Evolutionary conservation across 257 asterid genomes (phyloP).

Genomic region (Ophiorrhiza pumila): DNA sequence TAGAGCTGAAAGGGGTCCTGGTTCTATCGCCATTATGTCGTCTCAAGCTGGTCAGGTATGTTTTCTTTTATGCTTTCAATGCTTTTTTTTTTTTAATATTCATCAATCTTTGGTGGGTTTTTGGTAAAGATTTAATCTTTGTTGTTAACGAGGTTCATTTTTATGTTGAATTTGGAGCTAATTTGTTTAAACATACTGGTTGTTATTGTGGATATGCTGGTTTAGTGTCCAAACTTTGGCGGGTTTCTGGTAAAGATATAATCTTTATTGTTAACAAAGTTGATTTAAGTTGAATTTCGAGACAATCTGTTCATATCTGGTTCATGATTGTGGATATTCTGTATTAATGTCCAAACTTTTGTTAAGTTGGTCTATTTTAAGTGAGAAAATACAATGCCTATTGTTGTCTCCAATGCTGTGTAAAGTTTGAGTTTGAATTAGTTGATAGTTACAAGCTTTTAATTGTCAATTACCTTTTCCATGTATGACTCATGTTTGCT

Average conservation of each 20-base stretch:
- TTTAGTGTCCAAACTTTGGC: neutral
- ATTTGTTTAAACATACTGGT: neutral
- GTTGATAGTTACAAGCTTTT: neutral
- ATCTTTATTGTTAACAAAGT: neutral
- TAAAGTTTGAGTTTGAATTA: neutral
- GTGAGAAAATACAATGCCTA: neutral
- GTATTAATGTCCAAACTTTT: no score
- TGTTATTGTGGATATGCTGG: neutral
- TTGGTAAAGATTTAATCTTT: neutral
- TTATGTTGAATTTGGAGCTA: neutral
- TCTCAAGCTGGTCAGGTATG: slow-evolving; percentile 98
- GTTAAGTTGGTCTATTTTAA: no score
- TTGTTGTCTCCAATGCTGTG: neutral
- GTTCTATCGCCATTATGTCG: slow-evolving; percentile 83
- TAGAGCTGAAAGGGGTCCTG: slow-evolving; percentile 63
- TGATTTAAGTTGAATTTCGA: neutral
- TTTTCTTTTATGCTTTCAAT: neutral
- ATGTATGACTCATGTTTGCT: no score
- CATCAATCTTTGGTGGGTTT: neutral
- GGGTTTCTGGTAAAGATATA: neutral
- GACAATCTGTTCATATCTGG: neutral
- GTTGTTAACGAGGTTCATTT: neutral
- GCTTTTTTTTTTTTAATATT: neutral
- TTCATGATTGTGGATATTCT: no score
- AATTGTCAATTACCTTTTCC: neutral